A percentile compares a stretch with the other conserved stretches of the same genome.
These are phyloP conservation scores for Colletotrichum sublineola DNA, from an alignment of 2,329 filamentous ascomycete species.

Conservation along the genomic window DNA sequence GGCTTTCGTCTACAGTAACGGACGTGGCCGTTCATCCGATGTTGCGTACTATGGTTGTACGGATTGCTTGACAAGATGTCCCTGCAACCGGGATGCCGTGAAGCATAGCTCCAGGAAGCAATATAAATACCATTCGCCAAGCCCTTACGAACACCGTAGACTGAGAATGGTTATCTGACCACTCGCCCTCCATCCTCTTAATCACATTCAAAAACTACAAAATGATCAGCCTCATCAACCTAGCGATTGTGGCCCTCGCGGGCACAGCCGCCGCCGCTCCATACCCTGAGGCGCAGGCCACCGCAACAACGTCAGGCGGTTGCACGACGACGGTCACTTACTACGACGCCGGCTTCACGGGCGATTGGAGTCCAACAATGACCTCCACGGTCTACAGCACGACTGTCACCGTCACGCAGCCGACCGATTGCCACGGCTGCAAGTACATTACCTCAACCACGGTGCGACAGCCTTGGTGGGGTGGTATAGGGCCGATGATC, in stretches of 20 bases:
- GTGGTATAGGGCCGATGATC: conserved; percentile 19
- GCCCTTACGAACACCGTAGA: too few species aligned
- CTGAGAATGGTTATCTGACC: too few species aligned
- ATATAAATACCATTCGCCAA: conserved; percentile 4
- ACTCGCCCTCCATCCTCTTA: neutral
- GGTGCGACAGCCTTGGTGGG: conserved; percentile 15
- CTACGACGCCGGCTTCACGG: conserved; percentile 28
- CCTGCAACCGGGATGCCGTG: neutral
- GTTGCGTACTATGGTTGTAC: neutral
- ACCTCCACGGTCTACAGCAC: conserved; percentile 21
- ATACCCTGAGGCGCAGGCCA: neutral
- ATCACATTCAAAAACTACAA: neutral
- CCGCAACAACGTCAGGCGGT: neutral
- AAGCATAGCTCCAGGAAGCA: too few species aligned
- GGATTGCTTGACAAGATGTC: neutral
- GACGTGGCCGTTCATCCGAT: conserved; percentile 27
- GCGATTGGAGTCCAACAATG: conserved; percentile 11
- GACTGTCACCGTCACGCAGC: conserved; percentile 10
- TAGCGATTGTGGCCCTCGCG: neutral
- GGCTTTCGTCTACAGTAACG: too few species aligned
- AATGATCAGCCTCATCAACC: neutral
- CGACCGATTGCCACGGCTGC: conserved; percentile 31
- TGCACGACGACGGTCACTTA: conserved; percentile 19
- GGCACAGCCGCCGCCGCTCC: conserved; percentile 2
- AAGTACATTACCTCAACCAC: neutral